phyloP scores from a whole-genome alignment of 2,329 filamentous ascomycete species.

The Stagonosporopsis rhizophila region DNA sequence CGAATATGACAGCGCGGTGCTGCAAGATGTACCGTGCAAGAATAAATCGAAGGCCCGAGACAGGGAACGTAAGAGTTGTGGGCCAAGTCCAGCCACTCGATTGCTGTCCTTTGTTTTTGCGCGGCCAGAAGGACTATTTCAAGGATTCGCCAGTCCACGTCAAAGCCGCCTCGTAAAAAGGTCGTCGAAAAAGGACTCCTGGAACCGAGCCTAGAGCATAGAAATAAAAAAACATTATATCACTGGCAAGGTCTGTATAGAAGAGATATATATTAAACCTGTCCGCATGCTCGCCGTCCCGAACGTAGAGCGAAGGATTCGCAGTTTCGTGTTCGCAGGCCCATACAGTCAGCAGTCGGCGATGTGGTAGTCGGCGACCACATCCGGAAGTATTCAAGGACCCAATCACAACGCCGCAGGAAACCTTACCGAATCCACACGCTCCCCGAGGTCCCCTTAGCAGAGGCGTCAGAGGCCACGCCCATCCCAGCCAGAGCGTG shows the following conservation, averaged over 20 bases:
- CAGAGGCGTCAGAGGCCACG: slow-evolving; percentile 6
- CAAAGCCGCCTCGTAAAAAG: neutral
- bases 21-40: neutral
- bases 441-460: slow-evolving; percentile 19
- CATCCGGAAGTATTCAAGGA: slow-evolving; percentile 11
- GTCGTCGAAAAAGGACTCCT: neutral
- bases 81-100: slow-evolving; percentile 13
- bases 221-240: neutral
- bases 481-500: slow-evolving; percentile 11
- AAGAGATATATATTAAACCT: slow-evolving; percentile 10
- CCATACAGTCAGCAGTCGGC: slow-evolving; percentile 22
- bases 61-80: neutral
- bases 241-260: neutral
- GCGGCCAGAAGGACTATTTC: slow-evolving; percentile 7
- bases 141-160: neutral
- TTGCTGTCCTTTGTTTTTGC: slow-evolving; percentile 13
- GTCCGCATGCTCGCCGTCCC: slow-evolving; percentile 11
- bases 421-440: slow-evolving; percentile 11
- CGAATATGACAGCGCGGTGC: neutral
- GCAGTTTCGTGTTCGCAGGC: slow-evolving; percentile 15
- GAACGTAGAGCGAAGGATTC: slow-evolving; percentile 11
- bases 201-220: neutral
- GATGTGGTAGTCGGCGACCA: slow-evolving; percentile 23
- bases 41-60: neutral
- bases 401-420: slow-evolving; percentile 9